Conservation (phyloP, 768 basidiomycete species). For the Artomyces pyxidatus region DNA sequence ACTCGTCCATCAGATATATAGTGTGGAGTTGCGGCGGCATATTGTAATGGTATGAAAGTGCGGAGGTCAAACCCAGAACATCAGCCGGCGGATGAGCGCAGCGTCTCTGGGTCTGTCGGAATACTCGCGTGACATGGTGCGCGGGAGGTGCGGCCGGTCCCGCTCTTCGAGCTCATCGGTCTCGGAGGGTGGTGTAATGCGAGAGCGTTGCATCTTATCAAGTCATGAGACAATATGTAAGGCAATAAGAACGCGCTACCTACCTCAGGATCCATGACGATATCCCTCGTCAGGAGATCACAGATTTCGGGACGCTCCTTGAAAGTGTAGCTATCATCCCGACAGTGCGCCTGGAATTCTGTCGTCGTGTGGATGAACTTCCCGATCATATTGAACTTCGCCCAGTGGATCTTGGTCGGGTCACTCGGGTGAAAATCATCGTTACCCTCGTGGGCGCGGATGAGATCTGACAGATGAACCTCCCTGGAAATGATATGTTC, state of each 20-base stretch:
- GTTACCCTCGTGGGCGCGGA: constrained; percentile 82
- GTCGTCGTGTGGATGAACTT: constrained; percentile 72
- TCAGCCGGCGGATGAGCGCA: constrained; percentile 22
- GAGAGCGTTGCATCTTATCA: constrained; percentile 55
- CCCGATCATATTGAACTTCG: constrained; percentile 90
- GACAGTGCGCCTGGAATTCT: constrained; percentile 72
- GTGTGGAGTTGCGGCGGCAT: too few species aligned
- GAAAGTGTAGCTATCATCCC: constrained; percentile 46
- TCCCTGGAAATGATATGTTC: constrained; percentile 43
- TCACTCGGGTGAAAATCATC: constrained; percentile 60
- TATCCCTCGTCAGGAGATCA: constrained; percentile 45
- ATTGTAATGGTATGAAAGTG: too few species aligned
- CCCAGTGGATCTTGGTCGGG: constrained; percentile 81
- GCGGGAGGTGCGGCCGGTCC: constrained; percentile 10
- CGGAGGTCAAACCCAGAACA: constrained; percentile 17
- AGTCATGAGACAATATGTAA: neutral
- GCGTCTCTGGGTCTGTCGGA: constrained; percentile 20
- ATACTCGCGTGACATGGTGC: constrained; percentile 17
- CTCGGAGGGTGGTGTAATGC: constrained; percentile 47
- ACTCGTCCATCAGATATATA: neutral
- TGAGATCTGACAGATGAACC: constrained; percentile 84
- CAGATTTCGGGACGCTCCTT: constrained; percentile 45
- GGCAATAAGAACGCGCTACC: constrained; percentile 11
- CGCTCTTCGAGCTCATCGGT: constrained; percentile 29
- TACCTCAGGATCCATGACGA: constrained; percentile 68